phyloP scores from a whole-genome alignment of 228 moss, liverwort and hornwort species.

The Sphagnum fallax region DNA sequence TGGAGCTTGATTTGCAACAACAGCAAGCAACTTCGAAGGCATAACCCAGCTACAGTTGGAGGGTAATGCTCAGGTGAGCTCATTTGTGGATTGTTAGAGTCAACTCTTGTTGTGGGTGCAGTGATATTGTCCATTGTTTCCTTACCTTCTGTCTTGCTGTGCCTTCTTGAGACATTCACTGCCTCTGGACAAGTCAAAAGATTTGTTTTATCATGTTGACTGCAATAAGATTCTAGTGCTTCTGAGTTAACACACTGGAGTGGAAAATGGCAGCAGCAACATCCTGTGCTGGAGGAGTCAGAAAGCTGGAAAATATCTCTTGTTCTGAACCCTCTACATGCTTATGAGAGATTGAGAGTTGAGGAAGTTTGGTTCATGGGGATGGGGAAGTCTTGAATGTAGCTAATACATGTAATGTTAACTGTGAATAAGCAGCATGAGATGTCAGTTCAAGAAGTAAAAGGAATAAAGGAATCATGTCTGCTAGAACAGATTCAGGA shows the following conservation, averaged over 20 bases:
- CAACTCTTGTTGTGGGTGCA: too few relatives aligned
- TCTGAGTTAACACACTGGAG: too few relatives aligned
- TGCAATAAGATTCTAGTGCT: too few relatives aligned
- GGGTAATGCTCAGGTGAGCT: conserved; percentile 23
- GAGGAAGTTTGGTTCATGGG: too few relatives aligned
- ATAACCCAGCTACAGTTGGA: conserved; percentile 25
- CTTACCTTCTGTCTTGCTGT: too few relatives aligned
- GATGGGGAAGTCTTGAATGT: too few relatives aligned
- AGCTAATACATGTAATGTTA: neutral
- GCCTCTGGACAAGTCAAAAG: neutral
- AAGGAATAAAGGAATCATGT: conserved; percentile 19
- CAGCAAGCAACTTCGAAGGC: conserved; percentile 14
- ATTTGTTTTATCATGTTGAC: neutral
- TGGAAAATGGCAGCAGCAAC: too few relatives aligned
- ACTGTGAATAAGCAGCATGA: conserved; percentile 18
- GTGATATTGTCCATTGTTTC: too few relatives aligned
- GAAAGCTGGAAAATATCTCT: too few relatives aligned
- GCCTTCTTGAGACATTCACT: too few relatives aligned
- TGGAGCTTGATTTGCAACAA: conserved; percentile 8
- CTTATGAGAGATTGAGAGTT: neutral
- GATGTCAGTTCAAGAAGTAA: conserved; percentile 17
- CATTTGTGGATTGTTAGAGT: neutral
- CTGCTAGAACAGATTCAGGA: conserved; percentile 20
- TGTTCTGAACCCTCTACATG: neutral
- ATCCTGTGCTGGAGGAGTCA: too few relatives aligned